Evolutionary conservation across 106 monocot genomes (phyloP), one percentile per base, ranked within the genome.

Genomic region (Iris macrosiphon): DNA sequence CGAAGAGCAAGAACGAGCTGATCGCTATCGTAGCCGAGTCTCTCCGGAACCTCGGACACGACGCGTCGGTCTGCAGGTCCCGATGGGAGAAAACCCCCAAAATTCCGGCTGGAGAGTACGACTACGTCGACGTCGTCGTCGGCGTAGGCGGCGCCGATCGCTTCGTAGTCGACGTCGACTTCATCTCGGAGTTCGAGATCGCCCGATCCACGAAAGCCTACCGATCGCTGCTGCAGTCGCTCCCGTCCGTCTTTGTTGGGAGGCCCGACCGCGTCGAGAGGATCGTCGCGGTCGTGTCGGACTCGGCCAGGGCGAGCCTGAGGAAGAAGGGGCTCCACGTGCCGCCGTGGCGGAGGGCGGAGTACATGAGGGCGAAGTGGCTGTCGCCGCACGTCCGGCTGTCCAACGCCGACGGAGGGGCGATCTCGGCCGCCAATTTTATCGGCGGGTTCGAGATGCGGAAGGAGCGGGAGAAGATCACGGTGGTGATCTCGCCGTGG

Each of bases 351-450:
- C 43, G 89, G 37, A 75, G 67, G 41, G 71, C 66, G 20, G 89
- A 89, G 67, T 89, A 83, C 75, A 68, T 80, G 67, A 46, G 50
- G n/a, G 65, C 83, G 57, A 83, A 84, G 55, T 89, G 89, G 89
- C 59, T 83, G 33, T 61, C 83, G 35, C 60, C 68, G 7, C 29
- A 43, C 48, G 45, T 40, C n/a, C 52, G 79, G 7, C 3, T 32
- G 3, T 20, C 31, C 26, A 60, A 10, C 48, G 15, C 5, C 24
- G 34, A 17, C 4, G 2, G 14, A 6, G 31, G 24, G 8, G 15
- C 48, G 39, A 46, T 68, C 55, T 32, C 61, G 21, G 29, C 34
- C 42, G 41, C 52, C 16, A 50, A 58, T 32, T 73, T 65, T 26
- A 29, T 53, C 47, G 64, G 52, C 55, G 63, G 49, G 56, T 55